A percentile compares a stretch with the other conserved stretches of the same genome.
phyloP scores from a whole-genome alignment of 1,139 yeast species.

The Protomyces inundatus region DNA sequence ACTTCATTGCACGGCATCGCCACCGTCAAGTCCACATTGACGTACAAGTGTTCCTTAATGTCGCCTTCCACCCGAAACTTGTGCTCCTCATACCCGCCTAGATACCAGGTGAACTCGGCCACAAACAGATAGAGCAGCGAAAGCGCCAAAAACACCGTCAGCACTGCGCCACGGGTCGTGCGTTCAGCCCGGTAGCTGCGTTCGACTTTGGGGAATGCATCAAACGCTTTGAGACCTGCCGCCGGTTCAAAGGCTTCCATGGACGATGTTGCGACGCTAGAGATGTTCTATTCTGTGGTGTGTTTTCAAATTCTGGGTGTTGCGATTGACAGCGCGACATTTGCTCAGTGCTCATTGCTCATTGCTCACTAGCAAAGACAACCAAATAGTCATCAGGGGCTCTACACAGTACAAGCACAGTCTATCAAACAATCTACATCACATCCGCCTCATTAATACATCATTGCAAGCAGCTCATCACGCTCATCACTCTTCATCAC shows the following conservation, averaged over 20 bases:
- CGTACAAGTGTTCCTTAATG: slow-evolving; percentile 54
- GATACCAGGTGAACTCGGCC: slow-evolving; percentile 79
- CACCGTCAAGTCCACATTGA: slow-evolving; percentile 75
- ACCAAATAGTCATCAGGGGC: no score
- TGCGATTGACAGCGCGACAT: background rate
- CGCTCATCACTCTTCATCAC: slow-evolving; percentile 49
- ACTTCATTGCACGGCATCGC: slow-evolving; percentile 77
- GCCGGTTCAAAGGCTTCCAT: slow-evolving; percentile 19
- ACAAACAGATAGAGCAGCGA: slow-evolving; percentile 59
- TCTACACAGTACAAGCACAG: no score
- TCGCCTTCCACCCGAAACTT: slow-evolving; percentile 60
- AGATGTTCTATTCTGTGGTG: no score
- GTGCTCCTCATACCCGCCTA: slow-evolving; percentile 78
- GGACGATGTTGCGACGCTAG: no score
- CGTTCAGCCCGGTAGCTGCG: slow-evolving; percentile 75
- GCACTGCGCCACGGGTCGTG: slow-evolving; percentile 58
- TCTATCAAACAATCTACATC: no score
- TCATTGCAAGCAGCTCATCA: background rate
- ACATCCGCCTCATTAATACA: background rate
- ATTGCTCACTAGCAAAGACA: no score
- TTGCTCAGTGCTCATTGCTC: no score
- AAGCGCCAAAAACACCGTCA: slow-evolving; percentile 35
- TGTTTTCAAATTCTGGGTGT: no score
- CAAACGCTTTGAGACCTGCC: slow-evolving; percentile 48
- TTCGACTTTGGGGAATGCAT: slow-evolving; percentile 85